Conservation (phyloP, 129 eudicot genomes). For the Ambrosia trifida region DNA sequence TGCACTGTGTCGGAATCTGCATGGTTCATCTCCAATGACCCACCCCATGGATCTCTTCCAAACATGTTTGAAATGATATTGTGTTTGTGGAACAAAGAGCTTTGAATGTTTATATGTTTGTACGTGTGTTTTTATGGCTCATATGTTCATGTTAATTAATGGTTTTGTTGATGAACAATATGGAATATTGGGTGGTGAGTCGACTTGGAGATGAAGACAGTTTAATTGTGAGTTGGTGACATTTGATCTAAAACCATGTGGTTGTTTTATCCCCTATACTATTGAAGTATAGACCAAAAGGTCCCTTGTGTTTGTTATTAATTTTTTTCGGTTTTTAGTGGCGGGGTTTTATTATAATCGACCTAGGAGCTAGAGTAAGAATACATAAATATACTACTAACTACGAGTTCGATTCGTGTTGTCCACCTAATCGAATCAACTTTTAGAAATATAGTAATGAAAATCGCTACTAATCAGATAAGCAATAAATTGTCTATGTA, state of each 20-base stretch:
- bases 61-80: conserved; percentile 37
- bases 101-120: background rate
- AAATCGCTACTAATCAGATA: too few species aligned
- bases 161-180: background rate
- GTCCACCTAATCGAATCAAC: too few species aligned
- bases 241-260: background rate
- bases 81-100: too few species aligned
- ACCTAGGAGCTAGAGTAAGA: too few species aligned
- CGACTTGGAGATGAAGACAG: conserved; percentile 47
- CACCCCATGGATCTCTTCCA: conserved; percentile 87
- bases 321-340: too few species aligned
- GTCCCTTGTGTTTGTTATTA: background rate
- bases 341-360: too few species aligned
- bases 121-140: background rate
- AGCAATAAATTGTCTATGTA: too few species aligned
- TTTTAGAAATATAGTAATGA: too few species aligned
- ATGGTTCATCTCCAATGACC: conserved; percentile 62
- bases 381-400: too few species aligned
- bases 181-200: conserved; percentile 11
- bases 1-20: conserved; percentile 48
- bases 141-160: background rate
- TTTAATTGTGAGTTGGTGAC: conserved; percentile 31
- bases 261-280: background rate
- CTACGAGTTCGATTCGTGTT: too few species aligned
- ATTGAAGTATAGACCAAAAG: background rate